Evolutionary conservation across 2,329 filamentous ascomycete species (phyloP).

Genomic region (Penicillium olsonii): DNA sequence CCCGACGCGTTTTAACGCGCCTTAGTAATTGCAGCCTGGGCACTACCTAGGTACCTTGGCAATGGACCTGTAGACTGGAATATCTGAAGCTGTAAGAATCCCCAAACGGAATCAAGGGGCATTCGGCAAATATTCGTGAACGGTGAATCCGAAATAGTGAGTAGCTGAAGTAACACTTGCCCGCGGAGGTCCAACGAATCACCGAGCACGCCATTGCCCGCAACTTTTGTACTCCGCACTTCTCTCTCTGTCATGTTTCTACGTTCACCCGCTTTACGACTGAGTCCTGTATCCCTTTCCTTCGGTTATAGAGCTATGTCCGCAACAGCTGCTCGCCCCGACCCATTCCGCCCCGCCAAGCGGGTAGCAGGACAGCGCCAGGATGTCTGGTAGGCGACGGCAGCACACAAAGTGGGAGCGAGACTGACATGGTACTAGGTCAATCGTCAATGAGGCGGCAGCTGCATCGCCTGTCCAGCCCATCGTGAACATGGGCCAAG

Average conservation of each 20-base stretch:
- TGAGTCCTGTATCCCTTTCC: slow-evolving; percentile 9
- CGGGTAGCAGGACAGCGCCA: slow-evolving; percentile 53
- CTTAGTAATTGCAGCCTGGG: not conserved
- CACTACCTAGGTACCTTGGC: no score
- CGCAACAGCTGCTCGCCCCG: slow-evolving; percentile 37
- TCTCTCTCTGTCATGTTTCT: slow-evolving; percentile 12
- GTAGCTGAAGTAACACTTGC: no score
- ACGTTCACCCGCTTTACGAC: slow-evolving; percentile 2
- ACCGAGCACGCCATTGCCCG: slow-evolving; percentile 23
- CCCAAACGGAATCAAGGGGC: no score
- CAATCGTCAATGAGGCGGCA: slow-evolving; percentile 68
- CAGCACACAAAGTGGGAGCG: not conserved
- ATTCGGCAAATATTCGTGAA: no score
- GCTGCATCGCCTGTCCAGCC: slow-evolving; percentile 64
- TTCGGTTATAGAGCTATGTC: slow-evolving; percentile 39
- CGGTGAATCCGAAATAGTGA: no score
- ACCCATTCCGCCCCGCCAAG: slow-evolving; percentile 49
- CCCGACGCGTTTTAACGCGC: no score
- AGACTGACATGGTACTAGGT: slow-evolving; percentile 44
- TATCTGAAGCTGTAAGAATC: no score
- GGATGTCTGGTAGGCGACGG: slow-evolving; percentile 49
- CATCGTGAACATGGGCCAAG: slow-evolving; percentile 70
- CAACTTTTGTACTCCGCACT: slow-evolving; percentile 5
- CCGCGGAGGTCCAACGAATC: no score
- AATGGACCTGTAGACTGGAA: no score